These are phyloP conservation scores for Cystobasidium onofrii DNA, from an alignment of 768 basidiomycete species.

Conservation along the genomic window DNA sequence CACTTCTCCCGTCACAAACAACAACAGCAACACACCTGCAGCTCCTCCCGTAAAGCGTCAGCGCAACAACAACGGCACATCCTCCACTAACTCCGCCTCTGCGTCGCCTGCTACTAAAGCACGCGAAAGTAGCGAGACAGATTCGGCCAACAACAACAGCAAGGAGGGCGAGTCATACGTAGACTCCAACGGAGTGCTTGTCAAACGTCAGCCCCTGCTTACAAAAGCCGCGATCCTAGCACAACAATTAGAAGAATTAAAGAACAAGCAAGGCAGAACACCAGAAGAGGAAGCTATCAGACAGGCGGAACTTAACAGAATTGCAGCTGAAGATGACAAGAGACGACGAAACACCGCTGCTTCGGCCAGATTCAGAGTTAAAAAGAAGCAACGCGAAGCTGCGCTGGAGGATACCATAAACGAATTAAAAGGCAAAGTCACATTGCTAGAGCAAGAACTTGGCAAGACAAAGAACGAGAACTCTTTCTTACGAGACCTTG, in stretches of 20 bases:
- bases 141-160: background rate
- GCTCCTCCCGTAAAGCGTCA: background rate
- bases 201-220: constrained; percentile 8
- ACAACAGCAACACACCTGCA: background rate
- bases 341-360: constrained; percentile 88
- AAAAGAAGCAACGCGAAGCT: constrained; percentile 91
- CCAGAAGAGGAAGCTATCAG: constrained; percentile 23
- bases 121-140: background rate
- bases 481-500: constrained; percentile 81
- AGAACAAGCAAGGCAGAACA: background rate
- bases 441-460: constrained; percentile 80
- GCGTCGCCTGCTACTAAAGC: background rate
- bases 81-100: background rate
- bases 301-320: constrained; percentile 31
- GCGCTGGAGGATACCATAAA: constrained; percentile 77
- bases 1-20: background rate
- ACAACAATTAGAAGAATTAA: background rate
- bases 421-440: constrained; percentile 70
- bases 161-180: background rate
- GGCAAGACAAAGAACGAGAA: constrained; percentile 81
- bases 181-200: background rate
- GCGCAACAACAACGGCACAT: background rate
- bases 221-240: constrained; percentile 26
- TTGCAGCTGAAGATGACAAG: constrained; percentile 71
- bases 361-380: constrained; percentile 77